Conservation (phyloP, 2,329 filamentous ascomycete genomes). For the Nemania sp. region DNA sequence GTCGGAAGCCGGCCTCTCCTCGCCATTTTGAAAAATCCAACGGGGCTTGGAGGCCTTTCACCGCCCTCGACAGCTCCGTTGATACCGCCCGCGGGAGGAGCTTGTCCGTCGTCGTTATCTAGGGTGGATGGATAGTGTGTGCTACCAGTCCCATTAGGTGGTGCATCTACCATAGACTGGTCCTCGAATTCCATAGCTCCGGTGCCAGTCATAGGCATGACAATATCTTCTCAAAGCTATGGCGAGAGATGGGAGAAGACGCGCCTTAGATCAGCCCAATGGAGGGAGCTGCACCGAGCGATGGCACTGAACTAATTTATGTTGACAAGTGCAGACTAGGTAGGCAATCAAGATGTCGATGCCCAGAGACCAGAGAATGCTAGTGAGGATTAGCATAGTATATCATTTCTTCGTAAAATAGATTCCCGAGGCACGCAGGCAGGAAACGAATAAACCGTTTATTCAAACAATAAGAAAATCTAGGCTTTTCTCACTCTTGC, state of each 20-base stretch:
- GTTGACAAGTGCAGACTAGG: constrained; percentile 10
- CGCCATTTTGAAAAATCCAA: constrained; percentile 55
- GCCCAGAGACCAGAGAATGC: constrained; percentile 35
- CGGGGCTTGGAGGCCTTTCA: constrained; percentile 50
- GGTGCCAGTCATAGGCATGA: constrained; percentile 14
- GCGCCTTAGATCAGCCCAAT: not conserved
- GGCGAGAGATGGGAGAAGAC: not conserved
- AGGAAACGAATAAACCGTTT: not conserved
- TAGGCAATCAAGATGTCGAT: constrained; percentile 4
- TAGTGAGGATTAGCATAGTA: constrained; percentile 27
- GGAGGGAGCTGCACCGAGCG: not conserved
- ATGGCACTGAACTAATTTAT: not conserved
- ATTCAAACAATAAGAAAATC: not conserved
- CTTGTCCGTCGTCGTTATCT: constrained; percentile 34
- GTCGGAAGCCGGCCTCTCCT: constrained; percentile 71
- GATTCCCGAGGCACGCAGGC: not conserved
- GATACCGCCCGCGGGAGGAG: constrained; percentile 51
- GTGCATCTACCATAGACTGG: constrained; percentile 58
- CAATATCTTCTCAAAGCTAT: not conserved
- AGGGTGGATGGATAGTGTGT: constrained; percentile 48
- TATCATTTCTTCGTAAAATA: not conserved
- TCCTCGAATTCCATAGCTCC: constrained; percentile 58
- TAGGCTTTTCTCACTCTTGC: constrained; percentile 13
- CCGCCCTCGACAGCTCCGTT: constrained; percentile 52
- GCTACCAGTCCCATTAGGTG: constrained; percentile 55